phyloP scores from a whole-genome alignment of 2,329 filamentous ascomycete genomes.

The Leptographium lundbergii region DNA sequence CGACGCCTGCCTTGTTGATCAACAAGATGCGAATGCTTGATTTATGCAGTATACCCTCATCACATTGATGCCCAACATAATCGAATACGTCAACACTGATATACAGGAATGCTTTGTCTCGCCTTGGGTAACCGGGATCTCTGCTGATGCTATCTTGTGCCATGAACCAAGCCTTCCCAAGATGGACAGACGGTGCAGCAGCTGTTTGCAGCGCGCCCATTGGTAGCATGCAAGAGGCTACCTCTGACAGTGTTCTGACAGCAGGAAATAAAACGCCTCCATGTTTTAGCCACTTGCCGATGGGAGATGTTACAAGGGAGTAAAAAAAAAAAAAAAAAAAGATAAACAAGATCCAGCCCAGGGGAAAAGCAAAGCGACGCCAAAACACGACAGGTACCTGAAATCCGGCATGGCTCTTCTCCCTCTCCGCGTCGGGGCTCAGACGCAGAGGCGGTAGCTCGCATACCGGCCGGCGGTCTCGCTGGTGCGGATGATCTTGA shows the following conservation, averaged over 20 bases:
- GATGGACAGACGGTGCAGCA: neutral
- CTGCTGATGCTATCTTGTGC: neutral
- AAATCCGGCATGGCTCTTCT: neutral
- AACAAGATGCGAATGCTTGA: neutral
- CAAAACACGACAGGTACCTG: neutral
- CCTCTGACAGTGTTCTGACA: neutral
- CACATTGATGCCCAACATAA: neutral
- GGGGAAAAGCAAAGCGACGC: neutral
- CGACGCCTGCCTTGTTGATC: neutral
- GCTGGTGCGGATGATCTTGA: slow-evolving; percentile 93
- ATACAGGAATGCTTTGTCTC: neutral
- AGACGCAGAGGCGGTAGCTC: slow-evolving; percentile 70
- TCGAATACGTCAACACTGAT: neutral
- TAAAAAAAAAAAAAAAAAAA: neutral
- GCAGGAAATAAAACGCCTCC: neutral
- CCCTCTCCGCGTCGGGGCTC: slow-evolving; percentile 11
- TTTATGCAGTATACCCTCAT: neutral
- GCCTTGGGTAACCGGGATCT: neutral
- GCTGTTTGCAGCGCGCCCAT: neutral
- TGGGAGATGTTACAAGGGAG: neutral
- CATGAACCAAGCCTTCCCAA: neutral
- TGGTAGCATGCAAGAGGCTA: neutral
- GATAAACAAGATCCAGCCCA: neutral
- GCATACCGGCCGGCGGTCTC: slow-evolving; percentile 96
- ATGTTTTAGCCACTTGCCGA: neutral